phyloP scores from a whole-genome alignment of 768 basidiomycete genomes.

The Baorangia bicolor region DNA sequence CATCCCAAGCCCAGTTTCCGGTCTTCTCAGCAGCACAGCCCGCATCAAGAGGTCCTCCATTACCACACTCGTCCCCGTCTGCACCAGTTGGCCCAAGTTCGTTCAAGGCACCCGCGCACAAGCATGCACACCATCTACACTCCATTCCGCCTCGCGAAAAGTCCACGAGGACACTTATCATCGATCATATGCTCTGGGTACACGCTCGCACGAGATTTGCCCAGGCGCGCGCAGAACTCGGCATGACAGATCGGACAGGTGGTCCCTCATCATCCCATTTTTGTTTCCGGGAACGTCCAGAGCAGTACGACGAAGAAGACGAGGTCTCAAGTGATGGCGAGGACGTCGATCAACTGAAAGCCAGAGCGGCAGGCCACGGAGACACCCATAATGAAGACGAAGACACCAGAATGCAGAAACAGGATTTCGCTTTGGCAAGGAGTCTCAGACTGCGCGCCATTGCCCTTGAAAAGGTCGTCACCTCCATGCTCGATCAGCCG shows the following conservation, averaged over 20 bases:
- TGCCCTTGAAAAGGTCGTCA: constrained; percentile 79
- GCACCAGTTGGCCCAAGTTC: constrained; percentile 19
- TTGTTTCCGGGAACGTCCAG: constrained; percentile 63
- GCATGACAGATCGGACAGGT: constrained; percentile 80
- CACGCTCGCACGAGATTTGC: constrained; percentile 79
- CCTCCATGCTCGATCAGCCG: constrained; percentile 77
- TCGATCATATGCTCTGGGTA: constrained; percentile 86
- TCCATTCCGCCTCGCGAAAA: constrained; percentile 86
- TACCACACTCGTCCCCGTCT: constrained; percentile 17
- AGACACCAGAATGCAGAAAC: constrained; percentile 51
- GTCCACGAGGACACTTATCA: constrained; percentile 83
- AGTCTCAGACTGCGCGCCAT: constrained; percentile 71
- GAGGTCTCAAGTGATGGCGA: constrained; percentile 67
- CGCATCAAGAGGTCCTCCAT: neutral
- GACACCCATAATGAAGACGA: constrained; percentile 55
- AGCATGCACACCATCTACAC: constrained; percentile 85
- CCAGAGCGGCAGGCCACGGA: constrained; percentile 52
- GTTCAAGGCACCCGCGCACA: constrained; percentile 77
- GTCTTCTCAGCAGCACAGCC: constrained; percentile 17
- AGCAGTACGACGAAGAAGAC: constrained; percentile 76
- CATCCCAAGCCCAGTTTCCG: constrained; percentile 18
- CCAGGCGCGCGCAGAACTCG: constrained; percentile 81
- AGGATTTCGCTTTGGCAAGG: constrained; percentile 63
- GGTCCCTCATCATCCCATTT: constrained; percentile 62
- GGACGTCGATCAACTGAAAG: constrained; percentile 40